Evolutionary conservation across 768 basidiomycete species (phyloP), one percentile per base, ranked within the genome.

Genomic region (Galerina marginata): DNA sequence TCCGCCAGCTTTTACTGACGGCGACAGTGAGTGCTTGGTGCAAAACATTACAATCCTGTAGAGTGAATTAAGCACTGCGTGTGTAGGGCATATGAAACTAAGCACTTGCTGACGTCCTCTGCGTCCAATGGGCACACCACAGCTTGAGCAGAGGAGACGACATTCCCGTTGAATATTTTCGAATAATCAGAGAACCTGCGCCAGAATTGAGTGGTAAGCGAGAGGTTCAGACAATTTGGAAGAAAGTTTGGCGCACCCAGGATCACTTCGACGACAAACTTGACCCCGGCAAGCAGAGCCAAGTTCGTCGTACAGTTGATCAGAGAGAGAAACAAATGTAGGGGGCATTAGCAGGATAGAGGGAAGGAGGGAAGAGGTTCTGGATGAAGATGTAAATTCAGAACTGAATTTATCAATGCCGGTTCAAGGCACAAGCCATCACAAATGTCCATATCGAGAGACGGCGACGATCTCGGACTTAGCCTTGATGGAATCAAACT

Each of bases 1-100:
- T 0, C 95, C 95, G 25, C 95, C 95, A 1, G 92, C 91, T 71
- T 93, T 95, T 66, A 95, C 83, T 9, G 92, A 94, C 5, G 90
- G 84, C 9, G 89, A 86, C 2, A 96, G 76, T 0, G 75, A 75
- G 68, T 94, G 81, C 55, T 86, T 84, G n/a, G 71, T 74, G 69
- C 93, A 95, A 73, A 96, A 95, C 11, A 82, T 65, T 58, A 96
- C 73, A 57, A 86, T 79, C 67, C 92, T 93, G 56, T 26, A 37
- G 33, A 45, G 29, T 36, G 60, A 56, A 20, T 55, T 56, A 47
- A 43, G 59, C 52, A 39, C 23, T 25, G 20, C 14, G 36, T 48
- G 40, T 23, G 43, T 43, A 14, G 20, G 29, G 11, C 29, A 53
- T 42, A 26, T 15, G 37, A 23, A 29, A 42, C 55, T n/a, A 76